Conservation (phyloP, 78 protist species). For the Pirum gemmata region DNA sequence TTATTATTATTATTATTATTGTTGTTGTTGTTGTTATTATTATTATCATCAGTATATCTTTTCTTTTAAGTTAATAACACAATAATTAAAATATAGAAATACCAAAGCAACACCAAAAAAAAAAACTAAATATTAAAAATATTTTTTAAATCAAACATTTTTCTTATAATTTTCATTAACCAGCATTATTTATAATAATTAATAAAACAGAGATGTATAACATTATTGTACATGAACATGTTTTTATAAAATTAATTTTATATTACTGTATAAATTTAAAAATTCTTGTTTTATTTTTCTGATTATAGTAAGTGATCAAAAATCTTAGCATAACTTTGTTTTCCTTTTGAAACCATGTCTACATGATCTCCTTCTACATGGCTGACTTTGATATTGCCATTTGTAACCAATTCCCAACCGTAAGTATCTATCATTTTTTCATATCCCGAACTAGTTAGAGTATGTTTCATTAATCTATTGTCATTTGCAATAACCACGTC, state of each 20-base stretch:
- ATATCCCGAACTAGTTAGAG: neutral
- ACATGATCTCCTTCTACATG: constrained; percentile 15
- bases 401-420: constrained; percentile 30
- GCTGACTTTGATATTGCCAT: neutral
- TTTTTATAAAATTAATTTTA: neutral
- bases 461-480: constrained; percentile 13
- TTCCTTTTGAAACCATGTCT: constrained; percentile 27
- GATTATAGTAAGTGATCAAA: constrained; percentile 13
- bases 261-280: neutral
- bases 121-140: neutral
- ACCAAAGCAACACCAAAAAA: constrained; percentile 10
- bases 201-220: no score
- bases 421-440: neutral
- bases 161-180: no score
- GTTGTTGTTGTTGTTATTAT: neutral
- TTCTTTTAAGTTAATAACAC: neutral
- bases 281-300: neutral
- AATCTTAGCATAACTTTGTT: neutral
- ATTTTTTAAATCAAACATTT: no score
- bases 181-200: no score
- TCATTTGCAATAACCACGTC: neutral
- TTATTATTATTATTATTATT: neutral
- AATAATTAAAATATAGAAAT: neutral
- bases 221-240: neutral
- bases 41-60: neutral